A percentile compares a stretch with the other conserved stretches of the same genome.
Evolutionary conservation across 768 basidiomycete species (phyloP).

Genomic region (Mycena rebaudengoi): DNA sequence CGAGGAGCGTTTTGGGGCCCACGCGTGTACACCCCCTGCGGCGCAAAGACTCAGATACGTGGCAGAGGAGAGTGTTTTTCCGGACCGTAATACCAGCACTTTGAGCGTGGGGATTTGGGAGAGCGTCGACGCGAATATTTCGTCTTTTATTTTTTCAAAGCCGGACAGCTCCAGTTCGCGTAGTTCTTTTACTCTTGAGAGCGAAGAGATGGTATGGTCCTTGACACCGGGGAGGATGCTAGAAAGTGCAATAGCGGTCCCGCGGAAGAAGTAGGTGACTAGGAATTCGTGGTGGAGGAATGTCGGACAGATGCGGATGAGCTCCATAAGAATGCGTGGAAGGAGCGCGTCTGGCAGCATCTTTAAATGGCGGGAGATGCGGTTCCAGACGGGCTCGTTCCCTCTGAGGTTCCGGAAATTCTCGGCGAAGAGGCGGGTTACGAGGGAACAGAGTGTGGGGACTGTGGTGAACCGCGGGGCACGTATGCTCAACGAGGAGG

Average conservation of each 20-base stretch:
- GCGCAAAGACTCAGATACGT: conserved; percentile 20
- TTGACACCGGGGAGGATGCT: conserved; percentile 61
- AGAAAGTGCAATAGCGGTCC: conserved; percentile 55
- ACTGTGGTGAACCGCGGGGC: conserved; percentile 41
- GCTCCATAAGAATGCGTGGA: conserved; percentile 59
- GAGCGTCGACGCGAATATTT: conserved; percentile 59
- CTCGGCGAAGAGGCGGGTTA: conserved; percentile 59
- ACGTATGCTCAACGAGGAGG: conserved; percentile 60
- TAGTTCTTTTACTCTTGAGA: conserved; percentile 49
- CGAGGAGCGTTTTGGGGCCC: conserved; percentile 55
- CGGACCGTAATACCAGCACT: conserved; percentile 64
- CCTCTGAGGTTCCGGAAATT: conserved; percentile 51
- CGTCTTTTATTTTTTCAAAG: conserved; percentile 62
- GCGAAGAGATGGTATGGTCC: conserved; percentile 55
- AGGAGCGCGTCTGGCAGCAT: conserved; percentile 60
- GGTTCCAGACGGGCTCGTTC: conserved; percentile 48
- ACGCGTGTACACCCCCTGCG: conserved; percentile 69
- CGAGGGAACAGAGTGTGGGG: conserved; percentile 58
- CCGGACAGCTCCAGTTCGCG: conserved; percentile 59
- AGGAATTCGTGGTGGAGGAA: conserved; percentile 65
- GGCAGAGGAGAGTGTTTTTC: background rate
- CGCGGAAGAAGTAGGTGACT: conserved; percentile 67
- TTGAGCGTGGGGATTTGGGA: conserved; percentile 52
- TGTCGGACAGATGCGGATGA: conserved; percentile 58
- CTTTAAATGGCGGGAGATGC: conserved; percentile 49